Conservation (phyloP, 176 grass and related monocot genomes). For the Ananas comosus region DNA sequence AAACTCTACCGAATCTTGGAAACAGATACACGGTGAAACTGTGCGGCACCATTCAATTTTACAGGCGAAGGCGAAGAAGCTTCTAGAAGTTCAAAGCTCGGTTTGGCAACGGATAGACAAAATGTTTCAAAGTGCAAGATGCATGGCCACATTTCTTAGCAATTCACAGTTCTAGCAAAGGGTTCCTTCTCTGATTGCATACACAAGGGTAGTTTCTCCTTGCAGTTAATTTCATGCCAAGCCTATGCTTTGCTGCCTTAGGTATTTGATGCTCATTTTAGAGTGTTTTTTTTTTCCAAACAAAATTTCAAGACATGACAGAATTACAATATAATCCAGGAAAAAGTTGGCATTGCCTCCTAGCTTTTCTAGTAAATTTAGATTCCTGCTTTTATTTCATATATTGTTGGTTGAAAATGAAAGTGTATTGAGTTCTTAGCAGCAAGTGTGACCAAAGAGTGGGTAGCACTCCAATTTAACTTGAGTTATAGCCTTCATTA, state of each 20-base stretch:
- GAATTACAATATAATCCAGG: too few species aligned
- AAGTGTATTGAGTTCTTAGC: too few species aligned
- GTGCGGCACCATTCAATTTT: conserved; percentile 39
- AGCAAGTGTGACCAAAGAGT: too few species aligned
- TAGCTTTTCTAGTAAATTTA: too few species aligned
- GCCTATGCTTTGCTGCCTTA: not conserved
- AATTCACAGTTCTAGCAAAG: conserved; percentile 66
- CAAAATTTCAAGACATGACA: too few species aligned
- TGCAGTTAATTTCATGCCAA: not conserved
- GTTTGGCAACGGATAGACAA: conserved; percentile 94
- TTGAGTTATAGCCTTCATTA: too few species aligned
- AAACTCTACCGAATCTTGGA: not conserved
- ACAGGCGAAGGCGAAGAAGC: conserved; percentile 60
- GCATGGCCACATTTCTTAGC: conserved; percentile 94
- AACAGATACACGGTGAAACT: conserved; percentile 92
- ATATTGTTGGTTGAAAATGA: too few species aligned
- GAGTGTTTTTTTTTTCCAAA: too few species aligned
- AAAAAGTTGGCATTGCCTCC: too few species aligned
- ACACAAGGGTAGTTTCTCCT: not conserved
- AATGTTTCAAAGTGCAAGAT: conserved; percentile 73
- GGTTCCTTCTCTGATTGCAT: not conserved
- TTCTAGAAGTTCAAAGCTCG: conserved; percentile 79
- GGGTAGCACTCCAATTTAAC: too few species aligned
- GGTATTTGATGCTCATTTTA: not conserved
- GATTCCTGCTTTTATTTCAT: too few species aligned